phyloP scores from a whole-genome alignment of 306 rosid genomes.

The Prunus kanzakura region DNA sequence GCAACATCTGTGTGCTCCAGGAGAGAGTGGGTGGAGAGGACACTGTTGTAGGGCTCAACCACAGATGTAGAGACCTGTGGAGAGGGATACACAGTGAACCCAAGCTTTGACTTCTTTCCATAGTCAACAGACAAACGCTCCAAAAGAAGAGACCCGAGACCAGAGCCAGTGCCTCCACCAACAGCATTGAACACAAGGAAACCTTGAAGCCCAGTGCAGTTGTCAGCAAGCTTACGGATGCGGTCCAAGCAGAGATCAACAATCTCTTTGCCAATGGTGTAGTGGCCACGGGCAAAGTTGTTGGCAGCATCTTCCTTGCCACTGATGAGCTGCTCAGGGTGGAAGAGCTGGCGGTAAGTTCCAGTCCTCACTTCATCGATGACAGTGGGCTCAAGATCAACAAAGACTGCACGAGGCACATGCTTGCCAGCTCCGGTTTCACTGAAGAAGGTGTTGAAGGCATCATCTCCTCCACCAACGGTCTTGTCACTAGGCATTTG shows the following conservation, averaged over 20 bases:
- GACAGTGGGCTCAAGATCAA: constrained; percentile 89
- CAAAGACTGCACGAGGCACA: constrained; percentile 80
- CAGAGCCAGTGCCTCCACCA: constrained; percentile 97
- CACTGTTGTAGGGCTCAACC: constrained; percentile 97
- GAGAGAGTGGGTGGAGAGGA: constrained; percentile 92
- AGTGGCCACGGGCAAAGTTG: constrained; percentile 97
- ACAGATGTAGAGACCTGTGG: constrained; percentile 96
- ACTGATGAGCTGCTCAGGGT: constrained; percentile 89
- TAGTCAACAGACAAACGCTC: constrained; percentile 91
- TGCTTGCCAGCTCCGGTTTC: constrained; percentile 95
- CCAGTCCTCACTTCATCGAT: constrained; percentile 95
- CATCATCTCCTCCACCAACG: constrained; percentile 80
- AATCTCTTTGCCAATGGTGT: constrained; percentile 93
- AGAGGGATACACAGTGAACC: constrained; percentile 89
- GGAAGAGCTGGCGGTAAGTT: constrained; percentile 83
- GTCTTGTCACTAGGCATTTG: constrained; percentile 92
- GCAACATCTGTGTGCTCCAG: constrained; percentile 92
- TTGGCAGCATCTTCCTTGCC: constrained; percentile 98
- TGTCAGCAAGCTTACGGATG: constrained; percentile 85
- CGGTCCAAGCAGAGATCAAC: constrained; percentile 94
- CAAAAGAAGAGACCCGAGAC: constrained; percentile 81
- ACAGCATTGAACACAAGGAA: constrained; percentile 89
- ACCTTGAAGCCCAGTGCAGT: constrained; percentile 94
- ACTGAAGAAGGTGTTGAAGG: constrained; percentile 89
- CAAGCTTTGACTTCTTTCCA: constrained; percentile 89